These are phyloP conservation scores for Acacia confusa DNA, from an alignment of 306 rosid species.

Conservation along the genomic window DNA sequence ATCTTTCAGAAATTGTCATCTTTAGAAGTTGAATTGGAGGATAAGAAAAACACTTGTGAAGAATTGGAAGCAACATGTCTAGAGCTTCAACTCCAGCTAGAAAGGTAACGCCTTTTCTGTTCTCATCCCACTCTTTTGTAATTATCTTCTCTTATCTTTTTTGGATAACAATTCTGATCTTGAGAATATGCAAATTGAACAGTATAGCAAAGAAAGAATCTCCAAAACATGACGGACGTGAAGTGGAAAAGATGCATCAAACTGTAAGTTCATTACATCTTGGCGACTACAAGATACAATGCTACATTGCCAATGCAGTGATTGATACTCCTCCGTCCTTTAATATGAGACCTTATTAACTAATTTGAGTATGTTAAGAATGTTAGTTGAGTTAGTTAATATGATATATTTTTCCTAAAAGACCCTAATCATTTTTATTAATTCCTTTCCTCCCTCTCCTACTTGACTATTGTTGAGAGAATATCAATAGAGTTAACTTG, in stretches of 20 bases:
- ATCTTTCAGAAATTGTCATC: conserved; percentile 69
- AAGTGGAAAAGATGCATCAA: conserved; percentile 58
- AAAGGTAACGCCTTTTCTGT: conserved; percentile 49
- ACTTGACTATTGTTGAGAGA: too few relatives aligned
- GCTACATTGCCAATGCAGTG: neutral
- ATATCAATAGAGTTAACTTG: too few relatives aligned
- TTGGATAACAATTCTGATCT: conserved; percentile 29
- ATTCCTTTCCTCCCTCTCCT: too few relatives aligned
- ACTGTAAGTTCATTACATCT: conserved; percentile 52
- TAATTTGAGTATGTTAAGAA: too few relatives aligned
- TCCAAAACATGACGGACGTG: conserved; percentile 43
- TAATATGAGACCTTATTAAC: too few relatives aligned
- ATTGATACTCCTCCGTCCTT: neutral
- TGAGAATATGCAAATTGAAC: conserved; percentile 29
- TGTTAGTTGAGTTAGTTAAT: too few relatives aligned
- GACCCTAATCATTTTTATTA: too few relatives aligned
- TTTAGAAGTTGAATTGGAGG: conserved; percentile 77
- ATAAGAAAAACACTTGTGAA: conserved; percentile 67
- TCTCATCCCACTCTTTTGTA: conserved; percentile 1
- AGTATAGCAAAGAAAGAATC: conserved; percentile 70
- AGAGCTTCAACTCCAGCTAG: conserved; percentile 86
- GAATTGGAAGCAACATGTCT: conserved; percentile 83
- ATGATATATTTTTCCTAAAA: too few relatives aligned
- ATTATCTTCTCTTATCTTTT: conserved; percentile 1
- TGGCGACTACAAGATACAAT: conserved; percentile 4